Percentiles rank a stretch among this genome's conserved stretches.
phyloP scores from a whole-genome alignment of 2,329 filamentous ascomycete genomes.

The Mycocentrospora acerina region DNA sequence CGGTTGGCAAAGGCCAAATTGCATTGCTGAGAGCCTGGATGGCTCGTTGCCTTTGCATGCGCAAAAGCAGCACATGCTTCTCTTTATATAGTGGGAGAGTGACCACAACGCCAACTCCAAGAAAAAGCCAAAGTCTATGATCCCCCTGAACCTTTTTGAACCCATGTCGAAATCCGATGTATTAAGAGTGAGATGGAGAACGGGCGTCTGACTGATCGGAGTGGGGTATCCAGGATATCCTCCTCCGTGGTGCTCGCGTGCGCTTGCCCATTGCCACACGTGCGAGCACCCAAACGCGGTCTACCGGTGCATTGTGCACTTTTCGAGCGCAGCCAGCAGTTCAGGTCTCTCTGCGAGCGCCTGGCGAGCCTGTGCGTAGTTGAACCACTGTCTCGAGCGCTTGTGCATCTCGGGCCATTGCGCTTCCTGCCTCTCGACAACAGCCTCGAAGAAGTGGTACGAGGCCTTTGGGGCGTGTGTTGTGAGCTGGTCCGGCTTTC shows the following conservation, averaged over 20 bases:
- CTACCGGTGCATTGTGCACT: slow-evolving; percentile 62
- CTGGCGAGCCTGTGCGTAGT: slow-evolving; percentile 77
- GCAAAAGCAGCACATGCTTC: slow-evolving; percentile 32
- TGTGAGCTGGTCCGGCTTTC: slow-evolving; percentile 56
- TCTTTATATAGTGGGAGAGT: slow-evolving; percentile 33
- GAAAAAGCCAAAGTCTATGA: slow-evolving; percentile 27
- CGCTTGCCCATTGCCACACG: slow-evolving; percentile 6
- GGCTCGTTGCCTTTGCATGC: slow-evolving; percentile 21
- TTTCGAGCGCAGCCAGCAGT: slow-evolving; percentile 80
- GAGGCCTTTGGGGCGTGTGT: slow-evolving; percentile 69
- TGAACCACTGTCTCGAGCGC: slow-evolving; percentile 86
- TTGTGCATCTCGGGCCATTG: slow-evolving; percentile 96
- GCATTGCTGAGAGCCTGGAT: slow-evolving; percentile 27
- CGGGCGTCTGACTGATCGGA: slow-evolving; percentile 10
- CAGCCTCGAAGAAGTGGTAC: slow-evolving; percentile 84
- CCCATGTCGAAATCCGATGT: slow-evolving; percentile 33
- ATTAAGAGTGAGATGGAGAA: slow-evolving; percentile 23
- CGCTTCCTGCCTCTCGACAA: slow-evolving; percentile 79
- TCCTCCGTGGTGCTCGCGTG: slow-evolving; percentile 12
- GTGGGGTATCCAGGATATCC: slow-evolving; percentile 7
- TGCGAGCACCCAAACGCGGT: slow-evolving; percentile 9
- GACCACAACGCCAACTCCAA: slow-evolving; percentile 34
- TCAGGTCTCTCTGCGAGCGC: slow-evolving; percentile 79
- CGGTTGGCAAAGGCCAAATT: slow-evolving; percentile 24
- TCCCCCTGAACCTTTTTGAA: slow-evolving; percentile 31